Evolutionary conservation across 1,139 yeast species (phyloP).

Genomic region (Arxiozyma bovina): DNA sequence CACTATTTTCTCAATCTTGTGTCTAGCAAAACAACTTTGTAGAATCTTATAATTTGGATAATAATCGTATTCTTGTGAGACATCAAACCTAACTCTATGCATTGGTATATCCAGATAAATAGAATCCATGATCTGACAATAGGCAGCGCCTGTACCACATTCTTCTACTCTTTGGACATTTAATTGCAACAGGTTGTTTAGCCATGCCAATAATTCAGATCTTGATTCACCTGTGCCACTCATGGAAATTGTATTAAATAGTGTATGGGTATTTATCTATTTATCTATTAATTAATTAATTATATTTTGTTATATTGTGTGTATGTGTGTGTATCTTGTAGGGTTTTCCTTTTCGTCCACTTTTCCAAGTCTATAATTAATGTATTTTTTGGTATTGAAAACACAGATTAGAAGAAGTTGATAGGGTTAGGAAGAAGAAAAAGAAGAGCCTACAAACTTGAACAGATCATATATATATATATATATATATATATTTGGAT

Average conservation of each 20-base stretch:
- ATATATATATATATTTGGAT: too few relatives aligned
- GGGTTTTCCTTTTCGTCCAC: background rate
- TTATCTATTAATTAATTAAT: too few relatives aligned
- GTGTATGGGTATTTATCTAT: too few relatives aligned
- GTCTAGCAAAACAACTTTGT: conserved; percentile 66
- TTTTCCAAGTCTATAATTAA: too few relatives aligned
- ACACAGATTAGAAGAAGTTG: background rate
- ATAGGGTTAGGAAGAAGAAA: background rate
- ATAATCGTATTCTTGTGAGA: conserved; percentile 66
- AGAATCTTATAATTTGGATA: conserved; percentile 75
- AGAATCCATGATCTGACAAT: conserved; percentile 84
- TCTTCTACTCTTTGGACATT: conserved; percentile 76
- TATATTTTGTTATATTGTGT: background rate
- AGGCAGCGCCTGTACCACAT: conserved; percentile 93
- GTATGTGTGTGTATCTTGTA: background rate
- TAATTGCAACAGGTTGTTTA: conserved; percentile 59
- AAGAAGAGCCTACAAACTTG: too few relatives aligned
- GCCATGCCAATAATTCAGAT: conserved; percentile 77
- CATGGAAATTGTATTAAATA: conserved; percentile 3
- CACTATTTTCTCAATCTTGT: conserved; percentile 62
- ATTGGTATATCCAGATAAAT: conserved; percentile 76
- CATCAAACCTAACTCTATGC: conserved; percentile 62
- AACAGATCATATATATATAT: too few relatives aligned
- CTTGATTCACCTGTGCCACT: conserved; percentile 61
- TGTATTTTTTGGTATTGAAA: too few relatives aligned